Evolutionary conservation across 768 basidiomycete species (phyloP), one percentile per base, ranked within the genome.

Genomic region (Aureoboletus auriporus): DNA sequence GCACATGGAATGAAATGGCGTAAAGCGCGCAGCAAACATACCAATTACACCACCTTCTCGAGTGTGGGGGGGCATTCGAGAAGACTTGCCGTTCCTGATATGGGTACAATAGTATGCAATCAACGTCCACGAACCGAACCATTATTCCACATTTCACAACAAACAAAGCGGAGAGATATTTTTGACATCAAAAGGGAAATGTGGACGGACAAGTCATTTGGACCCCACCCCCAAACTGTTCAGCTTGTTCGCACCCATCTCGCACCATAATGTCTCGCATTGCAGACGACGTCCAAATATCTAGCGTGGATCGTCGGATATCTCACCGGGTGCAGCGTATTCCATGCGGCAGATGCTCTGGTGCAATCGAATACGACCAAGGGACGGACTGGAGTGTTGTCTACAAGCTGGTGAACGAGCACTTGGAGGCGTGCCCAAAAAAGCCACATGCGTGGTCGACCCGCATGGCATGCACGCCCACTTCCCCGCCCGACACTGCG

Each of bases 61-160:
- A 49, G 52, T 51, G 58, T 39, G 51, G 46, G 45, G 38, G 46
- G 53, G 52, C 6, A 46, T 54, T 53, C 43, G 49, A 53, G 50
- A 62, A 61, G 61, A 54, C 40, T 34, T 23, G 23, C 43, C 26
- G 49, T 44, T 39, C 57, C 56, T 34, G 31, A 50, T 52, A 58
- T 51, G 48, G 58, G 44, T 39, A 61, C 58, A 58, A 64, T 62
- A 26, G 46, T 30, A 44, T 42, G 47, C 46, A 47, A 39, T 35
- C 46, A 52, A 49, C 31, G 39, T 54, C 61, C 63, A 60, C 52
- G 50, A 49, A 38, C 37, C 40, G 37, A 40, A 47, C 26, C 56
- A 47, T 48, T 43, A 45, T 53, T 40, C 41, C 49, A 63, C 59
- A 56, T 53, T 63, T 61, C 63, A 61, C 64, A 63, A 63, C 59